These are phyloP conservation scores for Fraxinus latifolia DNA, from an alignment of 305 asterid genomes.

Conservation along the genomic window DNA sequence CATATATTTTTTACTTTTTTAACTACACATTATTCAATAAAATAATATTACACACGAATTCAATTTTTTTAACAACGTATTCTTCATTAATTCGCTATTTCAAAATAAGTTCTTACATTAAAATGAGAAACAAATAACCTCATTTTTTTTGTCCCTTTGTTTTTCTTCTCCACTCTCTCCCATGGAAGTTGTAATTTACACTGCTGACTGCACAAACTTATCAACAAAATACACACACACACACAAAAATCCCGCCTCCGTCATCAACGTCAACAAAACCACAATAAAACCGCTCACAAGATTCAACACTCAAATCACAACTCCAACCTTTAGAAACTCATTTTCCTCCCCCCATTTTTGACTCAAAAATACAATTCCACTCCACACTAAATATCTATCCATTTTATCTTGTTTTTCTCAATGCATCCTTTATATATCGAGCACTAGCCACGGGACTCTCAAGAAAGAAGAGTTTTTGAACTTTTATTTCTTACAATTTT, in stretches of 20 bases:
- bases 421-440: conserved; percentile 25
- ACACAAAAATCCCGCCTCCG: not conserved
- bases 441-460: not conserved
- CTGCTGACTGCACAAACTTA: conserved; percentile 17
- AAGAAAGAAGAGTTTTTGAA: conserved; percentile 10
- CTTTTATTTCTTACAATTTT: conserved; percentile 13
- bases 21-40: too few relatives aligned
- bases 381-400: conserved; percentile 3
- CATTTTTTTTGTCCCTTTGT: not conserved
- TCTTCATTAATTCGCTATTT: too few relatives aligned
- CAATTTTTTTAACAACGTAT: too few relatives aligned
- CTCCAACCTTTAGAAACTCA: conserved; percentile 20
- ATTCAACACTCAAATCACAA: conserved; percentile 32
- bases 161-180: conserved; percentile 18
- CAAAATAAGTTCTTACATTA: too few relatives aligned
- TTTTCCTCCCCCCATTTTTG: conserved; percentile 15
- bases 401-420: conserved; percentile 12
- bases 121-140: too few relatives aligned
- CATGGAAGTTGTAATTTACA: not conserved
- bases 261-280: conserved; percentile 33
- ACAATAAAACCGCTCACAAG: conserved; percentile 47
- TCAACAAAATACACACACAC: conserved; percentile 16
- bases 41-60: too few relatives aligned
- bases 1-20: too few relatives aligned
- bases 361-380: conserved; percentile 5